Base-by-base conservation (phyloP, 2,329 filamentous ascomycete genomes). In the Clarireedia sp. region DNA sequence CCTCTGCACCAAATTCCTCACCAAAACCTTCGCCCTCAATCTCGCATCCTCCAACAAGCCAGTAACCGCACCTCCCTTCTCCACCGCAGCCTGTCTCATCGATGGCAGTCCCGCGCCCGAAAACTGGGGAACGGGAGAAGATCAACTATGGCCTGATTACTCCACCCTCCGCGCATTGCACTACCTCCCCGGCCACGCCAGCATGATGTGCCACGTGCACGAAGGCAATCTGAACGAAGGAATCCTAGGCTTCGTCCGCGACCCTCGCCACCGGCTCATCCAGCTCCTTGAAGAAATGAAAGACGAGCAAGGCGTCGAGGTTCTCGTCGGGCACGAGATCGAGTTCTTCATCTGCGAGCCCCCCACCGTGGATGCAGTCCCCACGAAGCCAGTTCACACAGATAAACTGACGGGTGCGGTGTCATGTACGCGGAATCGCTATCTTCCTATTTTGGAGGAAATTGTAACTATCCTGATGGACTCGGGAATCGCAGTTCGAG, bases 291-390 rank as follows among this genome's bases (percentile, higher is more conserved):
- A 2, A 5, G 38, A 41, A n/a, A 21, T 50, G 14, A n/a, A 50
- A 23, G 24, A 16, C 8, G n/a, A 29, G 21, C 46, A 48, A 19
- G n/a, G 24, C 2, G 10, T 29, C n/a, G 70, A 74, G 1, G 80
- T 90, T 46, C 74, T 83, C 0, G 70, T 89, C 19, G 89, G 89
- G 0, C 91, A 92, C 62, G 89, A 95, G 69, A 81, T 94, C 41
- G 89, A 94, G 68, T 81, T 92, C 14, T 76, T 87, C 2, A 82
- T 94, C 57, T 45, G 41, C 19, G 41, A 24, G 7, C 72, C 90
- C 58, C 75, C 16, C 64, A 23, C 45, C 3, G 43, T 24, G 14
- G 41, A 66, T 4, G 65, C 69, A 4, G 19, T 41, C 6, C 36
- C 54, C 16, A 12, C 17, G 60, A 61, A 67, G 2, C 68, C 69